phyloP scores from a whole-genome alignment of 768 basidiomycete species.

The Saitozyma podzolica region DNA sequence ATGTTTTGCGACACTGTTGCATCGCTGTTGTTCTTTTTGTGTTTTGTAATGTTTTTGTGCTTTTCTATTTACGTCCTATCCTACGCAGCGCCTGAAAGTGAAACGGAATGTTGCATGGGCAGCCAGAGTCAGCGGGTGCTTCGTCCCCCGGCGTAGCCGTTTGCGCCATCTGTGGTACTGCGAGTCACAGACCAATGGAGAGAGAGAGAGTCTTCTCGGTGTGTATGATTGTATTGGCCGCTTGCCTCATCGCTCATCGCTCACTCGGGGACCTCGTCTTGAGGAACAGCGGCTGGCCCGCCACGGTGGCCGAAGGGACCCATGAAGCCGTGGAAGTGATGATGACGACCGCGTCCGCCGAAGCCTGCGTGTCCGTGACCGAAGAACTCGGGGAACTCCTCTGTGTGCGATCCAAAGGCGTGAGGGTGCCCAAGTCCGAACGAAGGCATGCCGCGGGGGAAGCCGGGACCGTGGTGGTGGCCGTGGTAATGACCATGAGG shows the following conservation, averaged over 20 bases:
- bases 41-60: background rate
- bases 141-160: constrained; percentile 1
- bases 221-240: background rate
- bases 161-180: too few species aligned
- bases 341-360: too few species aligned
- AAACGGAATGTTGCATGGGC: background rate
- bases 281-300: background rate
- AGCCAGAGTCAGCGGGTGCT: background rate
- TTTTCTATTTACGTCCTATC: background rate
- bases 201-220: background rate
- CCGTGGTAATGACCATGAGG: background rate
- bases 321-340: background rate
- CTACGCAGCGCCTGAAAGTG: background rate
- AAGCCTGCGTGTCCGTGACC: too few species aligned
- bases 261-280: background rate
- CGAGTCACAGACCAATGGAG: background rate
- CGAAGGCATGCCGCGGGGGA: too few species aligned
- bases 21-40: background rate
- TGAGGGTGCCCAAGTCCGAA: too few species aligned
- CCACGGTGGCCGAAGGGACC: background rate
- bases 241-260: background rate
- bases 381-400: too few species aligned
- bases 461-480: too few species aligned
- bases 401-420: too few species aligned
- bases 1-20: too few species aligned